phyloP scores from a whole-genome alignment of 441 rosid species.

The Raphanus hybrid region DNA sequence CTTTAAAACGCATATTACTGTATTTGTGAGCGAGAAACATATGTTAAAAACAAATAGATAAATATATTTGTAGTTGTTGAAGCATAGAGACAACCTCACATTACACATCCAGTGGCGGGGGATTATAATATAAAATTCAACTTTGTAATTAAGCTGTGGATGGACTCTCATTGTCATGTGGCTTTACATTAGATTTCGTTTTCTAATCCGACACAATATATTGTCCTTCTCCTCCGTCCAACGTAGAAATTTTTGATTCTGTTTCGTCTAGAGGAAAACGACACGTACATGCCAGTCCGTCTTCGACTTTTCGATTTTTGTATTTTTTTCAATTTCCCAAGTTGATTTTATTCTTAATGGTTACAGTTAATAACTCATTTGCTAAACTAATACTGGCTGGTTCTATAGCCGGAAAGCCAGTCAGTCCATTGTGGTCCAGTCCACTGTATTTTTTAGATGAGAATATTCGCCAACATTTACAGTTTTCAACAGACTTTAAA shows the following conservation, averaged over 20 bases:
- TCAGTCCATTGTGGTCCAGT: background rate
- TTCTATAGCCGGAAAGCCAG: background rate
- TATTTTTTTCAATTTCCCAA: background rate
- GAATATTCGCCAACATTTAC: background rate
- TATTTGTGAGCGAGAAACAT: constrained; percentile 6
- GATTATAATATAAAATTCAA: constrained; percentile 16
- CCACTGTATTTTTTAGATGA: background rate
- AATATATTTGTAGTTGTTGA: background rate
- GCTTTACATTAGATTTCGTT: background rate
- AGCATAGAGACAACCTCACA: constrained; percentile 21
- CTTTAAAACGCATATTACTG: background rate
- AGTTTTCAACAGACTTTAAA: background rate
- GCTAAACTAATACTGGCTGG: background rate
- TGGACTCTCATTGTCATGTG: constrained; percentile 1
- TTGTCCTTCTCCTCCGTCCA: background rate
- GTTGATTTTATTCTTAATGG: background rate
- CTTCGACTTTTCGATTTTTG: background rate
- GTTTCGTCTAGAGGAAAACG: background rate
- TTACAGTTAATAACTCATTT: background rate
- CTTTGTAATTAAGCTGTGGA: constrained; percentile 11
- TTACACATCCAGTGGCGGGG: constrained; percentile 17
- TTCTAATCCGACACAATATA: background rate
- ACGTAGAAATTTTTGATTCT: background rate
- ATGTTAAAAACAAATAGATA: background rate
- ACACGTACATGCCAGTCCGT: background rate